Conservation (phyloP, 176 grass and related monocot species). For the Olyra latifolia region DNA sequence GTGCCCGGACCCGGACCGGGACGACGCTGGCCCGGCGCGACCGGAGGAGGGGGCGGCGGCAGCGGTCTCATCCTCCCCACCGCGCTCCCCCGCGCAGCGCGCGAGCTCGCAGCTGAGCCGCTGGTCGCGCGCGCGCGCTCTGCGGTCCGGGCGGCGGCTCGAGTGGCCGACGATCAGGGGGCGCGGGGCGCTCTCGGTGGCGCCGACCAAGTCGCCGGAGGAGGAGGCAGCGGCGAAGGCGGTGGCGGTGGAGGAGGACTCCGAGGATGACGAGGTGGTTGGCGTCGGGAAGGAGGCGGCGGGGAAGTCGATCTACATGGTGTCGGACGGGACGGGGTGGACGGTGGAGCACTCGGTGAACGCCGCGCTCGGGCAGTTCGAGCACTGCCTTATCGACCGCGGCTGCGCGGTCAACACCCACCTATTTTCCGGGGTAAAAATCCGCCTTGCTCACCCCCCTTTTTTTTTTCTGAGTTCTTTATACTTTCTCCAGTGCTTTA, state of each 20-base stretch:
- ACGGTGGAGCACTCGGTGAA: constrained; percentile 95
- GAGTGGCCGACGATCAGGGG: constrained; percentile 42
- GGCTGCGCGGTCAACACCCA: constrained; percentile 76
- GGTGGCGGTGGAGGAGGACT: constrained; percentile 1
- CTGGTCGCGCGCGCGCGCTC: constrained; percentile 70
- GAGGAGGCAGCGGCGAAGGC: background rate
- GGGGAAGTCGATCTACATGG: constrained; percentile 93
- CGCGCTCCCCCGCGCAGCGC: constrained; percentile 1
- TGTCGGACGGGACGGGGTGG: constrained; percentile 96
- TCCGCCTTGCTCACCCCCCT: background rate
- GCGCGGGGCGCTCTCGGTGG: background rate
- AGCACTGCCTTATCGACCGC: constrained; percentile 76
- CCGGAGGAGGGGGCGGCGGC: background rate
- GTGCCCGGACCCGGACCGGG: background rate
- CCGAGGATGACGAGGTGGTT: constrained; percentile 21
- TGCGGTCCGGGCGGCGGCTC: constrained; percentile 60
- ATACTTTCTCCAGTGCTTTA: background rate
- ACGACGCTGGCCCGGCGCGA: background rate
- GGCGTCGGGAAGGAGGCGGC: background rate
- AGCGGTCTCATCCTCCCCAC: background rate
- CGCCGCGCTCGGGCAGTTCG: constrained; percentile 94
- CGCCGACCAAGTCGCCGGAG: background rate
- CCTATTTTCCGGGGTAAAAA: constrained; percentile 74
- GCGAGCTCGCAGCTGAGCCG: constrained; percentile 54
- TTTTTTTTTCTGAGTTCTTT: background rate